Conservation (phyloP, 257 asterid genomes). For the Apocynum venetum region DNA sequence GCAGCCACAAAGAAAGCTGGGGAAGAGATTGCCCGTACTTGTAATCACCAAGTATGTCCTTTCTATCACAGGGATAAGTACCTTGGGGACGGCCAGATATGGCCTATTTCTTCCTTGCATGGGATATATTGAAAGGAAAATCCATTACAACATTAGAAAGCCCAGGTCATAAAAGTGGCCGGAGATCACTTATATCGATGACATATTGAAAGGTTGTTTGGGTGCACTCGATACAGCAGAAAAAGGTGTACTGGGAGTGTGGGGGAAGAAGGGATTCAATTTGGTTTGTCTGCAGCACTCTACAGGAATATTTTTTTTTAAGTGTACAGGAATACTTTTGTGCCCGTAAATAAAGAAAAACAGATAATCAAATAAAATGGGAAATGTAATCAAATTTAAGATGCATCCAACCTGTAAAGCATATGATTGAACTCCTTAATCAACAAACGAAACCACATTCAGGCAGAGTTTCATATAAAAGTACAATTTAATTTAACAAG, state of each 20-base stretch:
- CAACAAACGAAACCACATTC: neutral
- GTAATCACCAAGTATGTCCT: constrained; percentile 38
- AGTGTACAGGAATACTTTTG: no score
- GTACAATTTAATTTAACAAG: neutral
- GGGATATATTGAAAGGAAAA: constrained; percentile 33
- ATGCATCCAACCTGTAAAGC: neutral
- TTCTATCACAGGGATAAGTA: constrained; percentile 41
- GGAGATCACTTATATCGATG: constrained; percentile 47
- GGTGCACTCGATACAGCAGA: constrained; percentile 36
- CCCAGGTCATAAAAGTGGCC: constrained; percentile 32
- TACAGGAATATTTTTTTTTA: no score
- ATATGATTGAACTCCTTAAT: neutral
- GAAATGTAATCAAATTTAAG: no score
- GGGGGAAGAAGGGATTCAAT: constrained; percentile 42
- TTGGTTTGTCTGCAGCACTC: constrained; percentile 11
- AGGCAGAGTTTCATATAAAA: neutral
- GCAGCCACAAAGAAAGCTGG: constrained; percentile 52
- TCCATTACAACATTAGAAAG: constrained; percentile 30
- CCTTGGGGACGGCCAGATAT: constrained; percentile 53
- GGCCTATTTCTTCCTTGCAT: constrained; percentile 45
- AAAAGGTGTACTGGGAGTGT: constrained; percentile 35
- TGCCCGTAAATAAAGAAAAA: no score
- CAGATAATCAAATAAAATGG: no score
- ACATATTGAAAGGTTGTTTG: constrained; percentile 31
- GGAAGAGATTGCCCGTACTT: constrained; percentile 44